A percentile compares a stretch with the other conserved stretches of the same genome.
Evolutionary conservation across 768 basidiomycete species (phyloP).

Genomic region (Floccularia luteovirens): DNA sequence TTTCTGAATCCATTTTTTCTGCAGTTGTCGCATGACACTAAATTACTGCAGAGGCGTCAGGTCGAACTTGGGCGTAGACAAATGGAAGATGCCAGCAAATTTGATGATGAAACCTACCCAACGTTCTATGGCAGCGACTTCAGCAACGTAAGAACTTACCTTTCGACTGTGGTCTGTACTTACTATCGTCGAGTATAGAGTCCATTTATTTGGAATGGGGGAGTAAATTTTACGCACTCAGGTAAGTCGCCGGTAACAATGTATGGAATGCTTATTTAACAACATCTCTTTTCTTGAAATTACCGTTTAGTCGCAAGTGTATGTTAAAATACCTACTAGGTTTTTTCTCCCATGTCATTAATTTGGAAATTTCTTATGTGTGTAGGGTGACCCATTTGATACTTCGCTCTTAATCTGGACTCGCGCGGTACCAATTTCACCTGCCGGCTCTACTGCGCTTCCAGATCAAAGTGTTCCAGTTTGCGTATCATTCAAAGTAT

Average conservation of each 20-base stretch:
- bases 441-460: constrained; percentile 13
- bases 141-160: constrained; percentile 27
- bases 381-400: constrained; percentile 46
- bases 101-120: constrained; percentile 39
- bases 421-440: constrained; percentile 32
- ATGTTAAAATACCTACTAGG: constrained; percentile 13
- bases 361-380: neutral
- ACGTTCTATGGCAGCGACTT: constrained; percentile 42
- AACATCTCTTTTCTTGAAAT: neutral
- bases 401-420: constrained; percentile 52
- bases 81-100: constrained; percentile 22
- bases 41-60: constrained; percentile 20
- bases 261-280: neutral
- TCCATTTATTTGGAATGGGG: constrained; percentile 37
- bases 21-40: constrained; percentile 31
- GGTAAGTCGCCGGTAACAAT: constrained; percentile 15
- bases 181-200: constrained; percentile 16
- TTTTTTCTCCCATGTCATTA: neutral
- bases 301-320: constrained; percentile 36
- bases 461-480: constrained; percentile 44
- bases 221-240: constrained; percentile 40
- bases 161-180: neutral
- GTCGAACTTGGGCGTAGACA: constrained; percentile 21
- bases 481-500: constrained; percentile 40
- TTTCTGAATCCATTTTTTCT: neutral